phyloP scores from a whole-genome alignment of 495 filamentous ascomycete genomes.

The Xylaria grammica region DNA sequence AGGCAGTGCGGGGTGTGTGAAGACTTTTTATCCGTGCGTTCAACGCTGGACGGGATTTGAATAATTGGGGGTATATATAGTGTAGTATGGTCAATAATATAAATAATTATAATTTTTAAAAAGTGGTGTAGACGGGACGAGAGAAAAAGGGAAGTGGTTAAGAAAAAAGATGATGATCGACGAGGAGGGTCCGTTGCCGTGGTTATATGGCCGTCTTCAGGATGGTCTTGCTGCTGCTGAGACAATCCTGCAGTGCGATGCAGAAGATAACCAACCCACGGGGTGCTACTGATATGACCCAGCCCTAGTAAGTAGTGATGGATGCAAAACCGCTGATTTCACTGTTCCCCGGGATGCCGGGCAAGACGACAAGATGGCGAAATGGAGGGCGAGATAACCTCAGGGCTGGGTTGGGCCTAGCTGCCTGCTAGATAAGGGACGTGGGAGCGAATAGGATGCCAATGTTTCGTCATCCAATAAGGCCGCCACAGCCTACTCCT shows the following conservation, averaged over 20 bases:
- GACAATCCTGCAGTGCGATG: constrained; percentile 18
- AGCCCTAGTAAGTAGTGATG: too few relatives aligned
- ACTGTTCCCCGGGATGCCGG: constrained; percentile 2
- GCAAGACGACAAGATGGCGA: constrained; percentile 14
- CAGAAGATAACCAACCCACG: constrained; percentile 20
- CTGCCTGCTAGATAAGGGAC: constrained; percentile 22
- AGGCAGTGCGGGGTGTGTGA: constrained; percentile 15
- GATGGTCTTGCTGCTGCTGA: constrained; percentile 16
- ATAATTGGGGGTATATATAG: constrained; percentile 5
- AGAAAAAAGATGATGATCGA: constrained; percentile 19
- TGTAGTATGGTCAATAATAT: not conserved
- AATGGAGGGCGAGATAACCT: constrained; percentile 19
- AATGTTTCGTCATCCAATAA: constrained; percentile 8
- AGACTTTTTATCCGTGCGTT: constrained; percentile 8
- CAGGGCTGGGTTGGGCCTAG: constrained; percentile 6
- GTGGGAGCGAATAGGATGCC: constrained; percentile 21
- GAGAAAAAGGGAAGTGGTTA: constrained; percentile 16
- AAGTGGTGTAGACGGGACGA: constrained; percentile 1
- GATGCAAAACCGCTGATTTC: constrained; percentile 6
- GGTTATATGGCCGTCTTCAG: constrained; percentile 22
- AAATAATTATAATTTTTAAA: constrained; percentile 8
- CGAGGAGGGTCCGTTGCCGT: constrained; percentile 21
- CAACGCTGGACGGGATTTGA: constrained; percentile 11
- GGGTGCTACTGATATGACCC: not conserved
- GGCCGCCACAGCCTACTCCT: constrained; percentile 3